phyloP scores from a whole-genome alignment of 1,284 basidiomycete genomes.

The Ustilago tritici region DNA sequence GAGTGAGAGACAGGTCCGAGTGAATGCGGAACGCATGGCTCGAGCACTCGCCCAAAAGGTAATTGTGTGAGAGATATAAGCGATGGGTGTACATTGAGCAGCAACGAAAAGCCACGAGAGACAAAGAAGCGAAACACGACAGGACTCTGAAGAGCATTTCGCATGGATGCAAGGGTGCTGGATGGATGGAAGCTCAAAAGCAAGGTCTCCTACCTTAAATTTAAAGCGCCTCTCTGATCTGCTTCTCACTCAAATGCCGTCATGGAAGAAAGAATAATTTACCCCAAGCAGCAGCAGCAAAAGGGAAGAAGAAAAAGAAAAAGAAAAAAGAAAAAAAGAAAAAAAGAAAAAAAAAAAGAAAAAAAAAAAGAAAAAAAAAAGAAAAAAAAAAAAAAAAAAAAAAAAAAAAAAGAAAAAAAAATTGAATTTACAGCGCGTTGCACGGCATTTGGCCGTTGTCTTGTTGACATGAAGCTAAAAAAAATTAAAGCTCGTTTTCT shows the following conservation, averaged over 20 bases:
- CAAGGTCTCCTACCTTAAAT: not conserved
- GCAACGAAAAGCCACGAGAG: not conserved
- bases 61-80: not conserved
- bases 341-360: constrained; percentile 4
- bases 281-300: too few relatives aligned
- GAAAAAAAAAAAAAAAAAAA: constrained; percentile 6
- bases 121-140: not conserved
- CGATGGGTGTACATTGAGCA: not conserved
- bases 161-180: not conserved
- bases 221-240: constrained; percentile 5
- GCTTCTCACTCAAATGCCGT: not conserved
- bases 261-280: too few relatives aligned
- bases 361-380: constrained; percentile 5
- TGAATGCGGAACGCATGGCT: not conserved
- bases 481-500: constrained; percentile 19
- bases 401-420: constrained; percentile 6
- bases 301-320: too few relatives aligned
- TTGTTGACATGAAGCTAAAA: not conserved
- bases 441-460: constrained; percentile 19
- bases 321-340: too few relatives aligned
- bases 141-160: not conserved
- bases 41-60: not conserved
- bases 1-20: not conserved
- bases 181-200: not conserved
- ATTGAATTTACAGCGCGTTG: not conserved